phyloP scores from a whole-genome alignment of 352 stramenopile species.

The Globisporangium nagaii region DNA sequence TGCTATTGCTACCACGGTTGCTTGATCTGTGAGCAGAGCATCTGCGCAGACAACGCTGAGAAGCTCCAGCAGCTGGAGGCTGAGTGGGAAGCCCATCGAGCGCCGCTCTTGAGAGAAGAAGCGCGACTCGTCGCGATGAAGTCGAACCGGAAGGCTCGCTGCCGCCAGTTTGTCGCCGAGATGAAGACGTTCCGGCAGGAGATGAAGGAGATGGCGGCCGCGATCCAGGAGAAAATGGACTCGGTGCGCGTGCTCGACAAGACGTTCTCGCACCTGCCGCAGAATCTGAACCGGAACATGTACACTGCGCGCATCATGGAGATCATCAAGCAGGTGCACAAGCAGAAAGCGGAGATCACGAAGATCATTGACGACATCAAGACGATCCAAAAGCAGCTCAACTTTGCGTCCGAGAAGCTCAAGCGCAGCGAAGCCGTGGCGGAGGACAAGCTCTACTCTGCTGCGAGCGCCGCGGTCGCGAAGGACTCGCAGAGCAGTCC shows the following conservation, averaged over 20 bases:
- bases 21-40: slow-evolving; percentile 13
- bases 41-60: slow-evolving; percentile 43
- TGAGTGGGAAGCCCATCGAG: slow-evolving; percentile 51
- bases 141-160: slow-evolving; percentile 42
- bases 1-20: too few species aligned
- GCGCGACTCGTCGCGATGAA: slow-evolving; percentile 32
- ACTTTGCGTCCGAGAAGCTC: slow-evolving; percentile 68
- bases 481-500: slow-evolving; percentile 23
- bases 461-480: slow-evolving; percentile 34
- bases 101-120: slow-evolving; percentile 44
- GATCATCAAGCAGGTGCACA: slow-evolving; percentile 88
- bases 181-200: slow-evolving; percentile 59
- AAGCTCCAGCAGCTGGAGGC: slow-evolving; percentile 44
- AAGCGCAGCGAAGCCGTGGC: slow-evolving; percentile 78
- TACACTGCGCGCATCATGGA: slow-evolving; percentile 89
- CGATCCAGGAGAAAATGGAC: slow-evolving; percentile 75
- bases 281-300: slow-evolving; percentile 59
- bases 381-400: slow-evolving; percentile 73
- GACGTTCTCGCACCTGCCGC: slow-evolving; percentile 39
- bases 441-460: slow-evolving; percentile 80
- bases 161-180: slow-evolving; percentile 53
- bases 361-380: slow-evolving; percentile 82
- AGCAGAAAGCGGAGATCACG: slow-evolving; percentile 83
- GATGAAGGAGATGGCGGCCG: slow-evolving; percentile 53
- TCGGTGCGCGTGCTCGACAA: slow-evolving; percentile 46